phyloP scores from a whole-genome alignment of 2,329 filamentous ascomycete genomes.

The Stachybotrys echinatus region DNA sequence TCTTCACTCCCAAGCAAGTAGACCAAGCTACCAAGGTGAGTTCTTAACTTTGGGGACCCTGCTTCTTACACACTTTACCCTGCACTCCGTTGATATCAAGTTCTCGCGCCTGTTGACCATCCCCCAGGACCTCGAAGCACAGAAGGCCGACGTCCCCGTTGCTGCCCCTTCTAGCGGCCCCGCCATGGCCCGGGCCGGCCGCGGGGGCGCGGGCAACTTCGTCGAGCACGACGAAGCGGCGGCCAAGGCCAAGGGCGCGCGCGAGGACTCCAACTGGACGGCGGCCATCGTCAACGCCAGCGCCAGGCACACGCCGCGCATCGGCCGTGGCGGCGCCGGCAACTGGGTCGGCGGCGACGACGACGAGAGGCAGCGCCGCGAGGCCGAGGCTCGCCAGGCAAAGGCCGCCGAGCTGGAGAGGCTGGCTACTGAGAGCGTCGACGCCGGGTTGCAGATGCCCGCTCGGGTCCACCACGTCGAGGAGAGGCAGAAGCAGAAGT shows the following conservation, averaged over 20 bases:
- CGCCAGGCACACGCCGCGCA: constrained; percentile 15
- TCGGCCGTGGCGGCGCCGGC: constrained; percentile 53
- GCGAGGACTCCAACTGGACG: constrained; percentile 25
- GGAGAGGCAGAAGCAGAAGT: constrained; percentile 7
- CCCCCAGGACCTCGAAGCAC: constrained; percentile 36
- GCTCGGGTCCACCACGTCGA: constrained; percentile 34
- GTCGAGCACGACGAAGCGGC: constrained; percentile 28
- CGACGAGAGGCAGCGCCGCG: constrained; percentile 19
- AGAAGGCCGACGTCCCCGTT: constrained; percentile 19
- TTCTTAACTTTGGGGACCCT: not conserved
- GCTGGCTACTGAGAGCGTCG: constrained; percentile 39
- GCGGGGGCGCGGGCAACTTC: constrained; percentile 60
- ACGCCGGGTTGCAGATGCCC: constrained; percentile 40
- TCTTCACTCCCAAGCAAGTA: constrained; percentile 46
- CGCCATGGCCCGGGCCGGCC: constrained; percentile 39
- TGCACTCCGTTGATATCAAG: not conserved
- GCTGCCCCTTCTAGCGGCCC: constrained; percentile 17
- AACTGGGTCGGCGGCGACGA: constrained; percentile 38
- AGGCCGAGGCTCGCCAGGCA: constrained; percentile 13
- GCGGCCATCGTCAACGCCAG: constrained; percentile 27
- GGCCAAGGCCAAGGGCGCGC: constrained; percentile 25
- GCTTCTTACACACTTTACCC: not conserved
- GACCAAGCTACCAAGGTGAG: constrained; percentile 34
- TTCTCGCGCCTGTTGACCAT: too few relatives aligned
- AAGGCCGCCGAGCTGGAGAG: constrained; percentile 33